Conservation (phyloP, 768 basidiomycete species). For the Amanita jacksonii region DNA sequence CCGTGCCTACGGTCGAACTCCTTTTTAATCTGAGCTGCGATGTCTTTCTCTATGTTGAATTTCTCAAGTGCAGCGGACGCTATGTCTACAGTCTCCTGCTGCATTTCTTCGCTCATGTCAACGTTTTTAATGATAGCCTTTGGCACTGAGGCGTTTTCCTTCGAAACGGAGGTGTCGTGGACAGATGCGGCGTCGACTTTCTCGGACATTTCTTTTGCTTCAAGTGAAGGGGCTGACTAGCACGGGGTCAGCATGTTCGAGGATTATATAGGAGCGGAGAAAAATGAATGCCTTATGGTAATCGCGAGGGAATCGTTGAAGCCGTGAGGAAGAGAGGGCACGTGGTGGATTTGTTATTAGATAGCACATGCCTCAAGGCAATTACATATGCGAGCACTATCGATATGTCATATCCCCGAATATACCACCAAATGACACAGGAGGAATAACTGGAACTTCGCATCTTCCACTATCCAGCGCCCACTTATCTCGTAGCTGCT, state of each 20-base stretch:
- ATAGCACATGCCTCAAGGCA: too few relatives aligned
- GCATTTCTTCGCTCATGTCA: constrained; percentile 96
- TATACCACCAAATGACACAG: constrained; percentile 3
- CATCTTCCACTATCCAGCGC: constrained; percentile 34
- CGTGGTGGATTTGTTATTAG: not conserved
- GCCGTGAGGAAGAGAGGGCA: constrained; percentile 4
- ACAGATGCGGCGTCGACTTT: constrained; percentile 51
- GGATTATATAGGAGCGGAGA: constrained; percentile 10
- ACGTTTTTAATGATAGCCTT: constrained; percentile 95
- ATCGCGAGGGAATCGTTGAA: constrained; percentile 11
- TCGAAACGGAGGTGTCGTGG: constrained; percentile 28
- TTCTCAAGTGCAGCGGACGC: constrained; percentile 80
- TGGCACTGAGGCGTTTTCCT: constrained; percentile 34
- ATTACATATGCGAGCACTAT: too few relatives aligned
- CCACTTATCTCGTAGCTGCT: constrained; percentile 61
- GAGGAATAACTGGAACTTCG: not conserved
- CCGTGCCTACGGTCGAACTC: constrained; percentile 92
- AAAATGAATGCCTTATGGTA: constrained; percentile 12
- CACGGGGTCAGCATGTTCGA: constrained; percentile 1
- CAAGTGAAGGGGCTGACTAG: constrained; percentile 2
- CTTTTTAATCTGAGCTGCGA: constrained; percentile 97
- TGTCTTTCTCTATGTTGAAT: constrained; percentile 95
- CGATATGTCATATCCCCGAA: not conserved
- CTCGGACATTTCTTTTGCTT: constrained; percentile 42
- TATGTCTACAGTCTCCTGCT: constrained; percentile 88